Evolutionary conservation across 1,284 basidiomycete species (phyloP).

Genomic region (Fomitopsis pinicola): DNA sequence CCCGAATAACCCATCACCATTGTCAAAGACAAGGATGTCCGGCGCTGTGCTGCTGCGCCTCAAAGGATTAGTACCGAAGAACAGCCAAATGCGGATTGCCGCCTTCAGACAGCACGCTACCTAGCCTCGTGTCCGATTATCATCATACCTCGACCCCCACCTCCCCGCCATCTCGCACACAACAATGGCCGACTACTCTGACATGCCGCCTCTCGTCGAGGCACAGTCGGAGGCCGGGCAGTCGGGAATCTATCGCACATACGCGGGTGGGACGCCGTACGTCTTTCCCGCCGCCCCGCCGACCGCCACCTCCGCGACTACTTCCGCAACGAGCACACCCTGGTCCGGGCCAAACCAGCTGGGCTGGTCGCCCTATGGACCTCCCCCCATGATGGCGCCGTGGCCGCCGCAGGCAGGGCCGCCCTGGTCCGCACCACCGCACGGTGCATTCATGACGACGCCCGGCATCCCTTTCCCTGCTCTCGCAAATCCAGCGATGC

Average conservation of each 20-base stretch:
- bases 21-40: neutral
- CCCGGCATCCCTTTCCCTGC: neutral
- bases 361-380: neutral
- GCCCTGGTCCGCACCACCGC: neutral
- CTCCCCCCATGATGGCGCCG: neutral
- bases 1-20: no score
- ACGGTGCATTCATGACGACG: neutral
- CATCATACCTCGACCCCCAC: neutral
- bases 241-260: neutral
- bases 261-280: neutral
- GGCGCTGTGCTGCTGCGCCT: neutral
- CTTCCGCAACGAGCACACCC: neutral
- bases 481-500: neutral
- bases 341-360: neutral
- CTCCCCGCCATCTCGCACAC: neutral
- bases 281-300: neutral
- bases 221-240: neutral
- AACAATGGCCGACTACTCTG: conserved; percentile 7
- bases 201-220: conserved; percentile 9
- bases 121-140: conserved; percentile 8
- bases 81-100: conserved; percentile 10
- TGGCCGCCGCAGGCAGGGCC: neutral
- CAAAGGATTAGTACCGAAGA: conserved; percentile 9
- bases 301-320: neutral
- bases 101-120: neutral